Evolutionary conservation across 129 eudicot genomes (phyloP).

Genomic region (Flaveria bidentis): DNA sequence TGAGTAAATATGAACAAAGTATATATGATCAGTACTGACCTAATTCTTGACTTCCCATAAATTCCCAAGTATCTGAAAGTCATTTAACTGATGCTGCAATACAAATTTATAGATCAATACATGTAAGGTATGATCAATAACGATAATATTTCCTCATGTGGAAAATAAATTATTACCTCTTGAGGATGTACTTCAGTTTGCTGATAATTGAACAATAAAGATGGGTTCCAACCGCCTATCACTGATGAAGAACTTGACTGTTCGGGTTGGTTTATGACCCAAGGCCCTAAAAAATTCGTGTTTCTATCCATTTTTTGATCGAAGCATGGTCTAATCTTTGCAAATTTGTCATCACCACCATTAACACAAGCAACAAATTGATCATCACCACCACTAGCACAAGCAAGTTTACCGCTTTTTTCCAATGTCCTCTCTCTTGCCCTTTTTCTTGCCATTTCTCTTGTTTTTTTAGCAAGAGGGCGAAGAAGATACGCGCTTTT

Average conservation of each 20-base stretch:
- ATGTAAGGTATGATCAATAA: not conserved
- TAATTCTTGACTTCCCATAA: slow-evolving; percentile 37
- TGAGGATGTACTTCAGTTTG: slow-evolving; percentile 27
- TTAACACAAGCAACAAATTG: slow-evolving; percentile 17
- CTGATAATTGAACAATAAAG: slow-evolving; percentile 34
- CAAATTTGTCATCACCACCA: slow-evolving; percentile 11
- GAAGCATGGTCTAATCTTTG: slow-evolving; percentile 19
- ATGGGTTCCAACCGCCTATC: slow-evolving; percentile 37
- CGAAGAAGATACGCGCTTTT: slow-evolving; percentile 33
- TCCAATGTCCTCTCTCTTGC: slow-evolving; percentile 76
- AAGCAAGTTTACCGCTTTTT: slow-evolving; percentile 35
- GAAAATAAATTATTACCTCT: slow-evolving; percentile 34
- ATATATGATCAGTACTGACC: not conserved
- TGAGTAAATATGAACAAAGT: not conserved
- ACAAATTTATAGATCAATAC: slow-evolving; percentile 14
- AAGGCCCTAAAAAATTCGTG: slow-evolving; percentile 18
- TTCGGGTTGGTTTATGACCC: slow-evolving; percentile 30
- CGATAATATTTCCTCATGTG: no score
- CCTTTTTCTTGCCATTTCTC: slow-evolving; percentile 62
- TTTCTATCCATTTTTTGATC: slow-evolving; percentile 20
- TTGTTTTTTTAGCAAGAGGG: slow-evolving; percentile 52
- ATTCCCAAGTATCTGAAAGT: slow-evolving; percentile 32
- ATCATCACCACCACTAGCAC: slow-evolving; percentile 13
- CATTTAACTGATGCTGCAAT: slow-evolving; percentile 48
- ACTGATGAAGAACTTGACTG: slow-evolving; percentile 5